Percentiles rank a stretch among this genome's conserved stretches.
Conservation (phyloP, 2,329 filamentous ascomycete species). For the Leptosphaerulina australis region DNA sequence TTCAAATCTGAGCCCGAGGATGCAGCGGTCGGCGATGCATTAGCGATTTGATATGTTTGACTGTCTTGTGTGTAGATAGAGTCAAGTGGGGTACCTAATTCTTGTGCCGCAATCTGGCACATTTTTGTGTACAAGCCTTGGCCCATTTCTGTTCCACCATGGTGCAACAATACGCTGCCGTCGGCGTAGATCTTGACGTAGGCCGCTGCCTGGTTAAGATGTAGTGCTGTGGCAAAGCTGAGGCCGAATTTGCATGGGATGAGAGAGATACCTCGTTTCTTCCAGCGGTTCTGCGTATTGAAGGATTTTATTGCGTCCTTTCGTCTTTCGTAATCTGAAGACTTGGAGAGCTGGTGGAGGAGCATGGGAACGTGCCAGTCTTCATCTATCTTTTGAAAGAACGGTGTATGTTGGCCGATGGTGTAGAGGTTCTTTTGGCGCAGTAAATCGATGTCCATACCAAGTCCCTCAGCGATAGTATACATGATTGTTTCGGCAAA, state of each 20-base stretch:
- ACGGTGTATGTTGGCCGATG: conserved; percentile 77
- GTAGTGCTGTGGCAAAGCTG: conserved; percentile 84
- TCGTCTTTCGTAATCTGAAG: conserved; percentile 72
- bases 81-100: conserved; percentile 79
- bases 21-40: conserved; percentile 88
- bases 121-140: conserved; percentile 97
- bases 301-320: conserved; percentile 74
- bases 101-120: conserved; percentile 90
- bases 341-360: conserved; percentile 80
- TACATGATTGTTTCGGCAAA: conserved; percentile 87
- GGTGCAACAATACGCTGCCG: conserved; percentile 86
- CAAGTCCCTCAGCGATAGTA: conserved; percentile 85
- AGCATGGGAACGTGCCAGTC: conserved; percentile 96
- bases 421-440: conserved; percentile 87
- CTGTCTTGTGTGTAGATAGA: conserved; percentile 86
- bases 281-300: conserved; percentile 86
- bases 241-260: conserved; percentile 97
- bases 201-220: conserved; percentile 92
- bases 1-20: conserved; percentile 94
- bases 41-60: conserved; percentile 86
- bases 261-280: conserved; percentile 82
- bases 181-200: conserved; percentile 96
- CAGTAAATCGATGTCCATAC: conserved; percentile 79
- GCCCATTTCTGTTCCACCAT: conserved; percentile 96
- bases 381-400: conserved; percentile 77